phyloP scores from a whole-genome alignment of 192 early-diverging fungal species.

The Funneliformis geosporum region DNA sequence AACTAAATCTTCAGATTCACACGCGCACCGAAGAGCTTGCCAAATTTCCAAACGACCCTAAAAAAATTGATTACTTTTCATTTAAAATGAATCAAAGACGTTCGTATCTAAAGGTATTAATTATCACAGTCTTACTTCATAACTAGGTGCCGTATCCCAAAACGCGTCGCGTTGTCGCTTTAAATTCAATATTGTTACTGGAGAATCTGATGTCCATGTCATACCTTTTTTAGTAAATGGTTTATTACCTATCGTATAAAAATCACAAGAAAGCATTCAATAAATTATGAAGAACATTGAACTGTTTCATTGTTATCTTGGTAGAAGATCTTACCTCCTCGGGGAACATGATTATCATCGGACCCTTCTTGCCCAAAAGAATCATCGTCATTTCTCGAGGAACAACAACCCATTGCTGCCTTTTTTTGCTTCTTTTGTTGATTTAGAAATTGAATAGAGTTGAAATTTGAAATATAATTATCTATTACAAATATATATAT shows the following conservation, averaged over 20 bases:
- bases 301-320: not conserved
- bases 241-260: constrained; percentile 29
- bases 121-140: constrained; percentile 55
- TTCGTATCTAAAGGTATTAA: not conserved
- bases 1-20: constrained; percentile 50
- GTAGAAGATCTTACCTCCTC: constrained; percentile 31
- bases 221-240: constrained; percentile 40
- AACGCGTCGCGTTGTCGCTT: constrained; percentile 61
- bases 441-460: no score
- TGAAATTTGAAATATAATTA: no score
- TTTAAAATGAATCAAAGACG: not conserved
- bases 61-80: not conserved
- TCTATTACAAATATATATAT: no score
- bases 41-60: constrained; percentile 73
- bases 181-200: constrained; percentile 45
- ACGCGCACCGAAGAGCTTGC: constrained; percentile 69
- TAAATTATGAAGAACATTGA: not conserved
- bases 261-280: not conserved
- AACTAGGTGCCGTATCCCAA: constrained; percentile 74
- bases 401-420: constrained; percentile 20
- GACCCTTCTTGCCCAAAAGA: not conserved
- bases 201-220: constrained; percentile 44
- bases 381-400: constrained; percentile 21
- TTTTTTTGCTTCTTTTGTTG: no score
- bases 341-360: not conserved